Evolutionary conservation across 2,329 filamentous ascomycete genomes (phyloP).

Genomic region (Plectosphaerella sp.): DNA sequence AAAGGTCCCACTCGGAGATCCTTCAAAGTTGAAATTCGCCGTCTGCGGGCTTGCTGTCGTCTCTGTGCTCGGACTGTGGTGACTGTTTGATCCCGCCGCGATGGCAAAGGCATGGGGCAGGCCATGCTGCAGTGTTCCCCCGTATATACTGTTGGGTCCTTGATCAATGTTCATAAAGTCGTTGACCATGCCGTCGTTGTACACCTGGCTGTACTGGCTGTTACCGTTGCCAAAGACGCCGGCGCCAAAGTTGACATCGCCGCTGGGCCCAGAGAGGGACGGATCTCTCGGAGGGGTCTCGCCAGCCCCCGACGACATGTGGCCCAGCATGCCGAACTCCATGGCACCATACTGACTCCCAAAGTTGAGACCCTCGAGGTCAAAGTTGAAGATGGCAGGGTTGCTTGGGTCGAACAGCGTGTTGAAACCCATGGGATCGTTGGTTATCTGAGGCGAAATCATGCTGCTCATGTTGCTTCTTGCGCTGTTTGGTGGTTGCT

Average conservation of each 20-base stretch:
- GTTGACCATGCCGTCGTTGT: conserved; percentile 45
- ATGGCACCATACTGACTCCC: conserved; percentile 93
- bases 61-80: conserved; percentile 62
- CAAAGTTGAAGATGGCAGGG: conserved; percentile 90
- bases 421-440: conserved; percentile 47
- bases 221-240: conserved; percentile 49
- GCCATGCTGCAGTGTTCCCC: conserved; percentile 56
- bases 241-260: conserved; percentile 35
- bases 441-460: conserved; percentile 44
- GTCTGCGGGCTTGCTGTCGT: conserved; percentile 56
- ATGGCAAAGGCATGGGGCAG: conserved; percentile 63
- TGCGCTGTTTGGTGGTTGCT: conserved; percentile 35
- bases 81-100: conserved; percentile 51
- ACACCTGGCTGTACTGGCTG: conserved; percentile 43
- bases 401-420: conserved; percentile 86
- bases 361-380: conserved; percentile 90
- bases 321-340: conserved; percentile 93
- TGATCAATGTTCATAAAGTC: conserved; percentile 52
- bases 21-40: conserved; percentile 48
- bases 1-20: conserved; percentile 37
- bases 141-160: conserved; percentile 41
- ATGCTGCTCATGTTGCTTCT: conserved; percentile 31
- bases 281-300: conserved; percentile 69
- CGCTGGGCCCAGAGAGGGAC: conserved; percentile 34
- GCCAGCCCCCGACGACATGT: conserved; percentile 90